Conservation (phyloP, 768 basidiomycete genomes). For the Pilatotrama ljubarskyi region DNA sequence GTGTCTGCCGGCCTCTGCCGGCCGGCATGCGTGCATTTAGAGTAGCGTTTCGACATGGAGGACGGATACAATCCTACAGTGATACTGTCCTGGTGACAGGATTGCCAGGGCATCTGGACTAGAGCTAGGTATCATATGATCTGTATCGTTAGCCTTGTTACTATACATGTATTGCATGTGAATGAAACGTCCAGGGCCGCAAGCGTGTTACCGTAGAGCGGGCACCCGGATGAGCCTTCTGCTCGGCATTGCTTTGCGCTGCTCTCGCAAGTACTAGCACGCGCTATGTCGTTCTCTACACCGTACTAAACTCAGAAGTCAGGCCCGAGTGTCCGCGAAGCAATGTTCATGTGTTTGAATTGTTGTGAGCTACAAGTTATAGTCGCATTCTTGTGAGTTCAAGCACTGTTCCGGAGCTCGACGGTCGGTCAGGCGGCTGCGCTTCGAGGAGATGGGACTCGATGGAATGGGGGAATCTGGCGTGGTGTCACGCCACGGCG, state of each 20-base stretch:
- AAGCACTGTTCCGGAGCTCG: too few species aligned
- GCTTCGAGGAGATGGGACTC: too few species aligned
- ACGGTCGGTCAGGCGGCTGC: too few species aligned
- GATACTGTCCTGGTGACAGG: slow-evolving; percentile 8
- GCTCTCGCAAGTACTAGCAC: neutral
- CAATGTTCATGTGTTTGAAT: too few species aligned
- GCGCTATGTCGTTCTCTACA: too few species aligned
- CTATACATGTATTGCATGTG: neutral
- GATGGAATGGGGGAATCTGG: too few species aligned
- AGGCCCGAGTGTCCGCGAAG: too few species aligned
- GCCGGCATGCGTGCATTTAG: neutral
- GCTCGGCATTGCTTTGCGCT: neutral
- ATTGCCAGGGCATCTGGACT: slow-evolving; percentile 1
- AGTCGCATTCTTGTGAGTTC: too few species aligned
- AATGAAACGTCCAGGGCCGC: neutral
- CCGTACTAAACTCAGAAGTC: too few species aligned
- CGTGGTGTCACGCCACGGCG: too few species aligned
- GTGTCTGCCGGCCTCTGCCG: neutral
- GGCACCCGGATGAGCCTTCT: neutral
- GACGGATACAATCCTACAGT: neutral
- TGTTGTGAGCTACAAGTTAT: too few species aligned
- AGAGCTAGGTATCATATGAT: slow-evolving; percentile 4
- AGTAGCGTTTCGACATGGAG: neutral
- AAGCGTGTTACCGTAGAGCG: neutral
- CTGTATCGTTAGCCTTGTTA: slow-evolving; percentile 8